Conservation (phyloP, 2,329 filamentous ascomycete species). For the Thelonectria blattea region DNA sequence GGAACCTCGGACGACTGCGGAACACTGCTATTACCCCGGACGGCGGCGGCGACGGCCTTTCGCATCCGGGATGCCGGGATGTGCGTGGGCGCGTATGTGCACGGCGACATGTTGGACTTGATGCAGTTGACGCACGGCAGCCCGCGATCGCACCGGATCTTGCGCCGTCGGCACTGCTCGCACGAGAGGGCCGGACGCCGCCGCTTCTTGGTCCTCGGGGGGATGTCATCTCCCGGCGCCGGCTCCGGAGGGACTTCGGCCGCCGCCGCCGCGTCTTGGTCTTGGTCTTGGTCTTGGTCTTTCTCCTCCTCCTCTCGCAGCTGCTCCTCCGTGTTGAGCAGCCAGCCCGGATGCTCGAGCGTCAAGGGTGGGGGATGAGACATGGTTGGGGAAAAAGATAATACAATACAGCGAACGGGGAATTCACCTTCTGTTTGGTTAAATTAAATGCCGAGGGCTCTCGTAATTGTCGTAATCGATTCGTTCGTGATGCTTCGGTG, state of each 20-base stretch:
- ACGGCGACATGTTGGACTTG: constrained; percentile 60
- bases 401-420: constrained; percentile 13
- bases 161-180: constrained; percentile 63
- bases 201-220: constrained; percentile 44
- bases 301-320: background rate
- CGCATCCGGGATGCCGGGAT: constrained; percentile 38
- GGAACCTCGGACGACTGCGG: constrained; percentile 24
- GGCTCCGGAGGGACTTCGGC: no score
- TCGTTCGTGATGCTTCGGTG: constrained; percentile 9
- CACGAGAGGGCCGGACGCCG: constrained; percentile 56
- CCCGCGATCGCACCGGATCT: constrained; percentile 66
- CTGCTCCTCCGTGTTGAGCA: constrained; percentile 3
- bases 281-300: constrained; percentile 7
- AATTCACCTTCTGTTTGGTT: constrained; percentile 15
- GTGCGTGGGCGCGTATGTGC: constrained; percentile 55
- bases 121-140: constrained; percentile 65
- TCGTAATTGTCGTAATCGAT: background rate
- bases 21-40: no score
- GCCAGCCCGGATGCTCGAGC: constrained; percentile 10
- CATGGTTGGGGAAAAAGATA: constrained; percentile 6
- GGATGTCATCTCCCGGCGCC: background rate
- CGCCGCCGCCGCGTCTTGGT: constrained; percentile 48
- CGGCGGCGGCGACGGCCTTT: constrained; percentile 22
- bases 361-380: constrained; percentile 19
- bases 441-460: constrained; percentile 12